A percentile compares a stretch with the other conserved stretches of the same genome.
Evolutionary conservation across 1,284 basidiomycete species (phyloP).

Genomic region (Trichosporon coremiiforme): DNA sequence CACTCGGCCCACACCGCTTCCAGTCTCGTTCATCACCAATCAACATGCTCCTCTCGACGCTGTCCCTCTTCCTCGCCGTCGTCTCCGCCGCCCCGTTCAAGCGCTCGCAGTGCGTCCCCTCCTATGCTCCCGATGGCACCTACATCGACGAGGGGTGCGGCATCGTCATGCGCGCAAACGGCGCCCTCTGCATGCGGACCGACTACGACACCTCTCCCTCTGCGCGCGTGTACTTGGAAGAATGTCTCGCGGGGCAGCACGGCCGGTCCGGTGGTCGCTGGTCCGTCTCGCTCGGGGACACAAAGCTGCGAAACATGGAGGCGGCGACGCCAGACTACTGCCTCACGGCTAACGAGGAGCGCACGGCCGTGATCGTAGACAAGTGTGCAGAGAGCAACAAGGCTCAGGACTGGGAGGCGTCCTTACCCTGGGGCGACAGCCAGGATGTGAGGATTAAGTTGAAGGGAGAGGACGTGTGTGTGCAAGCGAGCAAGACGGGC

Average conservation of each 20-base stretch:
- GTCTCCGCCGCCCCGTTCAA: neutral
- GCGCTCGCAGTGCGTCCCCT: neutral
- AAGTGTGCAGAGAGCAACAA: neutral
- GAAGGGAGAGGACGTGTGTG: neutral
- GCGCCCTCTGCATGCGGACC: slow-evolving; percentile 11
- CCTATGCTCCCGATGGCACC: neutral
- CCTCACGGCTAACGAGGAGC: neutral
- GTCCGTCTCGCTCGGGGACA: slow-evolving; percentile 1
- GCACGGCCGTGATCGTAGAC: neutral
- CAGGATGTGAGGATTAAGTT: neutral
- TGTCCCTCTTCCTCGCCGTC: neutral
- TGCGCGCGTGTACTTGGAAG: neutral
- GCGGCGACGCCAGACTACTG: slow-evolving; percentile 12
- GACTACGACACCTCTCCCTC: neutral
- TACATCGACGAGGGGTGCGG: slow-evolving; percentile 18
- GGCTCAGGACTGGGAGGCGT: neutral
- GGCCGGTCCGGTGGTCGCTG: slow-evolving; percentile 2
- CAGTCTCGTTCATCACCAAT: neutral
- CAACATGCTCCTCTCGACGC: neutral
- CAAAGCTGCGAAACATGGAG: slow-evolving; percentile 7
- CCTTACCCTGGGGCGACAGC: neutral
- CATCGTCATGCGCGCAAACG: neutral
- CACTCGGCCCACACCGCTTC: neutral
- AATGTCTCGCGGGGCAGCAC: neutral
- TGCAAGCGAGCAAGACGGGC: neutral